Evolutionary conservation across 164 flowering plant species (phyloP).

Genomic region (grape (Vitis vinifera)): DNA sequence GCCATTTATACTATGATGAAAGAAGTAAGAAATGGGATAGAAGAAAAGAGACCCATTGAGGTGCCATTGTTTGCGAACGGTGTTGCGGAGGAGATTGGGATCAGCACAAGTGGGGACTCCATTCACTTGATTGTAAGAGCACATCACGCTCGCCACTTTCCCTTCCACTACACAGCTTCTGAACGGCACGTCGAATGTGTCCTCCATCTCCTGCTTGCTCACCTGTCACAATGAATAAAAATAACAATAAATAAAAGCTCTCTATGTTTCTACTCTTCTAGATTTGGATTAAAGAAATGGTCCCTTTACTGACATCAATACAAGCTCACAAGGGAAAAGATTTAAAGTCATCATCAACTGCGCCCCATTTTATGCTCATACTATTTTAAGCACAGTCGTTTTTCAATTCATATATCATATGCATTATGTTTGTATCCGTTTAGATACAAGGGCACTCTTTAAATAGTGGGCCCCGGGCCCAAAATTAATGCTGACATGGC

Average conservation of each 20-base stretch:
- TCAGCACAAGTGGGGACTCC: constrained; percentile 97
- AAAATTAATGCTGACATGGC: too few species aligned
- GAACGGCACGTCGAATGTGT: constrained; percentile 81
- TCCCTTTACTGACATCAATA: too few species aligned
- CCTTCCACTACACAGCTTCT: constrained; percentile 77
- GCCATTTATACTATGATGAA: too few species aligned
- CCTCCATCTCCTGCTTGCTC: constrained; percentile 81
- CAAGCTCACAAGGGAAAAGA: too few species aligned
- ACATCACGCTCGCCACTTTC: constrained; percentile 89
- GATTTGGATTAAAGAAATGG: too few species aligned
- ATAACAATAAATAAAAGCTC: too few species aligned
- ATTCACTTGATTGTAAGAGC: constrained; percentile 91
- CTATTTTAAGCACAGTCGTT: background rate
- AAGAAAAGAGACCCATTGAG: constrained; percentile 62
- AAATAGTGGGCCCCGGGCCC: too few species aligned
- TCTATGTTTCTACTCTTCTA: too few species aligned
- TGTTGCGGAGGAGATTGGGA: constrained; percentile 54
- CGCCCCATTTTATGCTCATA: background rate
- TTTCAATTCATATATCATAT: background rate
- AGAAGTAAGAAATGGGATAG: background rate
- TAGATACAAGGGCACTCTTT: too few species aligned
- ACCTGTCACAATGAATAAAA: constrained; percentile 40
- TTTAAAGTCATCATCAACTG: too few species aligned
- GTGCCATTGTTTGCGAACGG: constrained; percentile 67
- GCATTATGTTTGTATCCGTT: too few species aligned